phyloP scores from a whole-genome alignment of 2,329 filamentous ascomycete species.

The Falciphora oryzae region DNA sequence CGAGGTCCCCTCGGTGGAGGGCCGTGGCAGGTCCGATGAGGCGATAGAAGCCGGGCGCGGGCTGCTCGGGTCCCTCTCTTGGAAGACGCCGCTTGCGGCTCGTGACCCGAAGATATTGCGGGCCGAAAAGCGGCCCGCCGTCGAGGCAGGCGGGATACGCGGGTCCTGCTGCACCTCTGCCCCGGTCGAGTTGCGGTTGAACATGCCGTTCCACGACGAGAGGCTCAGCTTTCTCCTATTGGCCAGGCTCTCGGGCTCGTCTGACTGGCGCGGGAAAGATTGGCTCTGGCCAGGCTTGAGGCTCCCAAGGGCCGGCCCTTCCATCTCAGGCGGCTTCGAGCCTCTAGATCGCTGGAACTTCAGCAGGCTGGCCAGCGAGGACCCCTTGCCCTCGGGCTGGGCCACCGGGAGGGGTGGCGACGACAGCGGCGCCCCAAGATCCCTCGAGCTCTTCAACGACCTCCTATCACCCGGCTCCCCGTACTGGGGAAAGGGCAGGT shows the following conservation, averaged over 20 bases:
- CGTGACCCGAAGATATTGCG: conserved; percentile 40
- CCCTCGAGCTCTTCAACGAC: conserved; percentile 28
- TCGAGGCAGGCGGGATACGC: conserved; percentile 19
- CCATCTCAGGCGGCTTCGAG: conserved; percentile 53
- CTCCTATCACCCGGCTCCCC: conserved; percentile 39
- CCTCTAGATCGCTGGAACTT: conserved; percentile 55
- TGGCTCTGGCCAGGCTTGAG: conserved; percentile 69
- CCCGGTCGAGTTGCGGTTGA: conserved; percentile 46
- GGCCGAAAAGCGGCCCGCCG: conserved; percentile 30
- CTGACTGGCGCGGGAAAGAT: conserved; percentile 63
- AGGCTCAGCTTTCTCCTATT: conserved; percentile 49
- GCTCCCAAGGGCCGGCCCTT: conserved; percentile 61
- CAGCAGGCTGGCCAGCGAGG: conserved; percentile 43
- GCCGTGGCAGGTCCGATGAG: conserved; percentile 66
- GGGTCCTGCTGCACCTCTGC: conserved; percentile 36
- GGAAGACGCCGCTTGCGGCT: conserved; percentile 40
- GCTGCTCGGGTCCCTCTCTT: conserved; percentile 51
- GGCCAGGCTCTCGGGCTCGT: conserved; percentile 45
- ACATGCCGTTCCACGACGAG: conserved; percentile 48
- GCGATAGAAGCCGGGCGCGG: conserved; percentile 65
- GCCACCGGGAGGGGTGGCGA: conserved; percentile 31
- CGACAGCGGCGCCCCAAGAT: conserved; percentile 27
- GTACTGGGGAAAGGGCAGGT: conserved; percentile 49
- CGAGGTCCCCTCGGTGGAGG: conserved; percentile 66
- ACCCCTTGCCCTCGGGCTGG: conserved; percentile 19